Evolutionary conservation across 768 basidiomycete genomes (phyloP), one percentile per base, ranked within the genome.

Genomic region (Coprinopsis sp.): DNA sequence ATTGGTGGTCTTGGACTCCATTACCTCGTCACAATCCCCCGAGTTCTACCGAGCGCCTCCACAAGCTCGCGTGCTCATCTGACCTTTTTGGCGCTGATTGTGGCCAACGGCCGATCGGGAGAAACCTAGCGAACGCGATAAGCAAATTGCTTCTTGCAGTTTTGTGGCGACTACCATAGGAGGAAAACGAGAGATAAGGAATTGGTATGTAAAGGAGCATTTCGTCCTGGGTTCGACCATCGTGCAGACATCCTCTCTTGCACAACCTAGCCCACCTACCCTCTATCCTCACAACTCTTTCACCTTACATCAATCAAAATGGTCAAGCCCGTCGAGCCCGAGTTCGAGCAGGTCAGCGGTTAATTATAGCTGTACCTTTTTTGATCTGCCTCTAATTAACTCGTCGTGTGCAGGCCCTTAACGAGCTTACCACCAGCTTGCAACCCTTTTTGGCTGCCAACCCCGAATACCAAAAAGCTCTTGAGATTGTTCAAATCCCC

Each of bases 381-480:
- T 30, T 6, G 3, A 37, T 27, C 21, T 46, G 6, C 16, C 44
- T 18, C 6, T 7, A 37, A 13, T 8, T 23, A 14, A 14, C 21
- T 21, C 13, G 27, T 8, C 21, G 30, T 37, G 6, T 42, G 23
- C 16, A 84, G 79, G 84, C 84, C 31, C 68, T 84, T 52, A 57
- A 73, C 60, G 85, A 87, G 72, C 78, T 87, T 58, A 75, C 71
- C 33, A 66, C 69, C 22, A 82, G 82, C 58, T 70, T 87, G 57
- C 70, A 65, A 24, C 73, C 78, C 31, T 84, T 88, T 72, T 74
- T 88, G 58, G 71, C 64, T 46, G 74, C 77, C 52, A 77, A 83
- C 64, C 84, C 84, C 28, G 72, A 76, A 51, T 85, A 86, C 73
- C 67, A 77, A 60, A 79, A 76, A 60, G 81, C 82, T 27, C 72